A percentile compares a stretch with the other conserved stretches of the same genome.
These are phyloP conservation scores for Colletotrichum orchidophilum DNA, from an alignment of 2,329 filamentous ascomycete genomes.

Conservation along the genomic window DNA sequence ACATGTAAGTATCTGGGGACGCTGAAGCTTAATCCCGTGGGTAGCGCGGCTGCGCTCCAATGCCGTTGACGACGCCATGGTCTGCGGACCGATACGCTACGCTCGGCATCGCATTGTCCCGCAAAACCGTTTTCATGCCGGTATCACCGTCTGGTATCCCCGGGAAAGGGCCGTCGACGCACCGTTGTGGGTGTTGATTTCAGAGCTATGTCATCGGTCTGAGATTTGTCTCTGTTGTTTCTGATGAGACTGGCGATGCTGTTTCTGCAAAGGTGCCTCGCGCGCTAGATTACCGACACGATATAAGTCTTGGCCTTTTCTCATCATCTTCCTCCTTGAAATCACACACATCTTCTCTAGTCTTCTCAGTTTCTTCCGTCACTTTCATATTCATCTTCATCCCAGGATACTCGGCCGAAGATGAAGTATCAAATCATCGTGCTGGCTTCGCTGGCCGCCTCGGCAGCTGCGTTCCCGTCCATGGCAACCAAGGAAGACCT, in stretches of 20 bases:
- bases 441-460: conserved; percentile 1
- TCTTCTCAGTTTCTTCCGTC: too few species aligned
- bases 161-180: neutral
- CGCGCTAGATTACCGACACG: too few species aligned
- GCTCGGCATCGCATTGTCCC: neutral
- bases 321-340: neutral
- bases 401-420: neutral
- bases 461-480: conserved; percentile 17
- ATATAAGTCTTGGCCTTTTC: neutral
- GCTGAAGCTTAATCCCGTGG: neutral
- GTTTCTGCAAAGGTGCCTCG: neutral
- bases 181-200: neutral
- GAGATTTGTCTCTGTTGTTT: neutral
- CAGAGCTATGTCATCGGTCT: neutral
- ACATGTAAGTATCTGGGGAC: neutral
- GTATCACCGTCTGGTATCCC: neutral
- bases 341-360: neutral
- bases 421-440: conserved; percentile 2
- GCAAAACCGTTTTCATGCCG: neutral
- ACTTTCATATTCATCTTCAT: too few species aligned
- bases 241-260: neutral
- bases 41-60: neutral
- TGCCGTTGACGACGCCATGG: neutral
- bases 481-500: neutral
- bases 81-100: neutral